Base-by-base conservation (phyloP, 1,284 basidiomycete species). In the Moniliophthora roreri region DNA sequence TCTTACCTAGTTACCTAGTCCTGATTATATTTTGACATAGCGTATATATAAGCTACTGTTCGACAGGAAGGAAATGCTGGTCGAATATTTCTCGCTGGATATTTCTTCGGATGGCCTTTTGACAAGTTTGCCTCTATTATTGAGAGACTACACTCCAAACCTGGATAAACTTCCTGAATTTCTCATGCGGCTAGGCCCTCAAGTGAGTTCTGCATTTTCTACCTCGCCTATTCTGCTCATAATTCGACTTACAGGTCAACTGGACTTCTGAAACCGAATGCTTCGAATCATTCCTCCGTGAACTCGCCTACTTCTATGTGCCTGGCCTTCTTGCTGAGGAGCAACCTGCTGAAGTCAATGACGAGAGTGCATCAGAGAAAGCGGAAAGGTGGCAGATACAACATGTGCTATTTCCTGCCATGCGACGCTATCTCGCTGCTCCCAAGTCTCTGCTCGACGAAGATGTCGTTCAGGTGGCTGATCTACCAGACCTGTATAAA, bases 301-400 rank as follows among this genome's bases (percentile, higher is more conserved):
- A 99, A 70, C 75, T 99, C 1, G 95, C 93, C 0, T 91, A 85
- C 66, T 98, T 96, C 71, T 94, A 96, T 68, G 80, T 86, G 0
- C 91, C 93, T 0, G 77, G 82, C 36, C 78, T 79, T 1, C 62
- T 76, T 2, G 55, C 58, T 7, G 61, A 64, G 6, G 55, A 62
- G 60, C 15, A 49, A 58, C 4, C 35, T 4, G 52, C 62, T 10
- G 56, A 57, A 0, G 52, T 56, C 7, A 51, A 71, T 11, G 66
- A 72, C 13, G 66, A 69, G 28, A 59, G 62, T 9, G 66, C 69
- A 1, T 70, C 77, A 56, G 73, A 77, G 48, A 80, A 83, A 56
- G 82, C 85, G 16, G 81, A 85, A 58, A 73, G 76, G 50, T 95
- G 91, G 89, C 91, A 94, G 68, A 83, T 95, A 40, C 84, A 96